These are phyloP conservation scores for Ophiostoma angusticollis DNA, from an alignment of 2,329 filamentous ascomycete species.

Conservation along the genomic window DNA sequence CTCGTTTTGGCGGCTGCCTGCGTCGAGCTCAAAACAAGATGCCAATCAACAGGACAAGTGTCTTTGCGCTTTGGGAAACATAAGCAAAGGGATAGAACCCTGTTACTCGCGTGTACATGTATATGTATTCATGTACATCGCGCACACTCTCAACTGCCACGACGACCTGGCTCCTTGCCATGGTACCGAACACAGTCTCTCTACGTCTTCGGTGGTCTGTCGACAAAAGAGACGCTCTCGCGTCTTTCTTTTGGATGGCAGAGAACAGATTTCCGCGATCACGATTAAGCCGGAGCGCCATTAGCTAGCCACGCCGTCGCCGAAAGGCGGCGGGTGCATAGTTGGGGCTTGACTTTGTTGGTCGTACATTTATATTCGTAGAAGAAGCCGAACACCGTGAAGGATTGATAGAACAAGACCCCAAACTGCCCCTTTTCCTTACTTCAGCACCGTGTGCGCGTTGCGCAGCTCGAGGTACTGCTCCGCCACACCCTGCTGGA, in stretches of 20 bases:
- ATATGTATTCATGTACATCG: no score
- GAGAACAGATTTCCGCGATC: conserved; percentile 56
- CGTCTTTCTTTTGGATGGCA: conserved; percentile 41
- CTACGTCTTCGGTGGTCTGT: conserved; percentile 69
- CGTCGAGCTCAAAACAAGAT: no score
- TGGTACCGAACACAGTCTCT: conserved; percentile 48
- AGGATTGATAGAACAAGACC: background rate
- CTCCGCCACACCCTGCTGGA: conserved; percentile 75
- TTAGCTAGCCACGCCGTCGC: conserved; percentile 62
- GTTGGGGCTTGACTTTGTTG: conserved; percentile 94
- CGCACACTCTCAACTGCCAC: conserved; percentile 28
- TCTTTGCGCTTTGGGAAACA: no score
- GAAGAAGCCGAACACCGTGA: background rate
- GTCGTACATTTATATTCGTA: conserved; percentile 48
- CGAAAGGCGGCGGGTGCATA: conserved; percentile 75
- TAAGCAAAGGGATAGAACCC: no score
- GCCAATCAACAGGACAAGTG: no score
- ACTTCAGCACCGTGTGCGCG: conserved; percentile 89
- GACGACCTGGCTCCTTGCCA: conserved; percentile 38
- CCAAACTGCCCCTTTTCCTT: conserved; percentile 20
- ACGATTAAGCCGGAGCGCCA: conserved; percentile 98
- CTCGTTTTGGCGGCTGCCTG: no score
- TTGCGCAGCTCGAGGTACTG: conserved; percentile 80
- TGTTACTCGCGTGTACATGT: no score
- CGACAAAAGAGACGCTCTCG: conserved; percentile 27